These are phyloP conservation scores for Linanthus parryae DNA, from an alignment of 148 eudicot species.

Conservation along the genomic window DNA sequence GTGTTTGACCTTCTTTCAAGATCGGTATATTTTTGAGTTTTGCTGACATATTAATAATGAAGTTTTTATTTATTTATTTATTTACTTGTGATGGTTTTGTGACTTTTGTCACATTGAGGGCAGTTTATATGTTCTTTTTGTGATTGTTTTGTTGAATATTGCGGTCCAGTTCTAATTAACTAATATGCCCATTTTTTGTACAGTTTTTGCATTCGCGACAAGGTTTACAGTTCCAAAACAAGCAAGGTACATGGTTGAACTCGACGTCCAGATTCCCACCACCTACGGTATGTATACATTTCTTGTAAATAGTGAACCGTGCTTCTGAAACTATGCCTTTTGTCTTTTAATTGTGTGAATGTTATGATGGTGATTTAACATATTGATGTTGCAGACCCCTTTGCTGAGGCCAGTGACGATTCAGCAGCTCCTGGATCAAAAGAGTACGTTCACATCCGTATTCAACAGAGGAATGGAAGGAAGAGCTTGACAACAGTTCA, in stretches of 20 bases:
- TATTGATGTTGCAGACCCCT: not conserved
- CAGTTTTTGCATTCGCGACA: no score
- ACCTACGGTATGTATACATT: constrained; percentile 43
- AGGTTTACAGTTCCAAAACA: no score
- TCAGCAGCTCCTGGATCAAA: constrained; percentile 6
- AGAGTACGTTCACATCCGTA: constrained; percentile 13
- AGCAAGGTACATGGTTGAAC: constrained; percentile 61
- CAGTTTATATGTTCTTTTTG: no score
- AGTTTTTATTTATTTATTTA: no score
- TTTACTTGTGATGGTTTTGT: no score
- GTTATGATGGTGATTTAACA: not conserved
- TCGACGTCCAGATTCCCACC: constrained; percentile 54
- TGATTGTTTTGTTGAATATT: no score
- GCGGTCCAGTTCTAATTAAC: no score
- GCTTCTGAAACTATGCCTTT: not conserved
- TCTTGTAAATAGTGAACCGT: not conserved
- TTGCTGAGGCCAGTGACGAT: constrained; percentile 12
- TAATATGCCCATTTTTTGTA: no score
- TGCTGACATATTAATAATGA: no score
- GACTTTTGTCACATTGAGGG: no score
- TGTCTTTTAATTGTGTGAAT: not conserved
- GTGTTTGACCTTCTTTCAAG: no score
- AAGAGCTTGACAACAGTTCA: constrained; percentile 13
- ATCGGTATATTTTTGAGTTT: no score
- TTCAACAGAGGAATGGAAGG: constrained; percentile 10